Conservation (phyloP, 495 filamentous ascomycete species). For the Durotheca rogersii region DNA sequence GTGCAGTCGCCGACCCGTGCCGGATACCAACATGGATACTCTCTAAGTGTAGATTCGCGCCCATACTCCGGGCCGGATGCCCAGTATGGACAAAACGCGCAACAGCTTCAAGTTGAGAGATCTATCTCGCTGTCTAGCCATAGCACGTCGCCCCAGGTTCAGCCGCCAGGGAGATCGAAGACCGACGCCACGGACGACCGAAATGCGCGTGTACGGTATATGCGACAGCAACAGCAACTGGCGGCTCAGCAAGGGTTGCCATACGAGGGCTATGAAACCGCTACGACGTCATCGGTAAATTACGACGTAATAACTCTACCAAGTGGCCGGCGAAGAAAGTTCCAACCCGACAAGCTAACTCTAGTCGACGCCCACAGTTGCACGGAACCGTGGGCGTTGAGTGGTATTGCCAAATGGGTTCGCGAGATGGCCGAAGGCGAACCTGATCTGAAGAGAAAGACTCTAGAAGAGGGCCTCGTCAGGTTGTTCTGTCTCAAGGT, state of each 20-base stretch:
- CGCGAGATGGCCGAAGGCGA: slow-evolving; percentile 83
- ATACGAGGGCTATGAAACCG: slow-evolving; percentile 52
- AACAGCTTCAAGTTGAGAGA: slow-evolving; percentile 66
- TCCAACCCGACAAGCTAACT: slow-evolving; percentile 83
- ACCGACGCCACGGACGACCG: slow-evolving; percentile 80
- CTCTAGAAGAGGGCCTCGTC: slow-evolving; percentile 82
- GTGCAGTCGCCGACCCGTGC: slow-evolving; percentile 36
- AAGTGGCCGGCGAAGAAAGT: slow-evolving; percentile 69
- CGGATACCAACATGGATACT: slow-evolving; percentile 42
- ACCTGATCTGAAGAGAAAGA: slow-evolving; percentile 75
- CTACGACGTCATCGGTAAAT: slow-evolving; percentile 53
- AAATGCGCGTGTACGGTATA: slow-evolving; percentile 59
- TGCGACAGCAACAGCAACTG: slow-evolving; percentile 54
- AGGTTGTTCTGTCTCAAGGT: slow-evolving; percentile 94
- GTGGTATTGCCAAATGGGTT: slow-evolving; percentile 83
- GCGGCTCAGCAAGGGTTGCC: slow-evolving; percentile 46
- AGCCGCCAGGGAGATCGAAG: slow-evolving; percentile 84
- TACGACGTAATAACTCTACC: slow-evolving; percentile 74
- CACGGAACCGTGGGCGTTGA: slow-evolving; percentile 88
- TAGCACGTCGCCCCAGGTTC: slow-evolving; percentile 74
- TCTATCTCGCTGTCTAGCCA: slow-evolving; percentile 83
- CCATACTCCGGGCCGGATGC: slow-evolving; percentile 37
- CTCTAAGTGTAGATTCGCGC: slow-evolving; percentile 43
- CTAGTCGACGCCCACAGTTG: slow-evolving; percentile 83
- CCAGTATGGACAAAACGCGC: slow-evolving; percentile 38